A percentile compares a stretch with the other conserved stretches of the same genome.
Conservation (phyloP, 2,329 filamentous ascomycete genomes). For the Neocatenulostroma microsporum region DNA sequence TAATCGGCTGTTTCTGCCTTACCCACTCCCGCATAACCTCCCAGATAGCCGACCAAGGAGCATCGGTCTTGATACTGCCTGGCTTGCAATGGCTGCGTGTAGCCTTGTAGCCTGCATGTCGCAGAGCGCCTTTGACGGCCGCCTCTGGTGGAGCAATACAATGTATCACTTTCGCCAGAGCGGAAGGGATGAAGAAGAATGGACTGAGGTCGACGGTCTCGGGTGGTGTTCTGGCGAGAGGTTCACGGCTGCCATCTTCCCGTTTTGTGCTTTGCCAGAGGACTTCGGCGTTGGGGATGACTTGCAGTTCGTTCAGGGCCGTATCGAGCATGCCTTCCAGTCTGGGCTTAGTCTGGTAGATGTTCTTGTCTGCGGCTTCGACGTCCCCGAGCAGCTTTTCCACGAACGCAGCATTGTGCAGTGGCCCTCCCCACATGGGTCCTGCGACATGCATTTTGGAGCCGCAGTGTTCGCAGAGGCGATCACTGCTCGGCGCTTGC, state of each 20-base stretch:
- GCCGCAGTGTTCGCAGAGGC: slow-evolving; percentile 73
- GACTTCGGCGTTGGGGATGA: slow-evolving; percentile 15
- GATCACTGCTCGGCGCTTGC: slow-evolving; percentile 59
- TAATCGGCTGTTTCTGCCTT: slow-evolving; percentile 70
- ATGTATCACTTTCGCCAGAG: slow-evolving; percentile 67
- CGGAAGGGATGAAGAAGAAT: slow-evolving; percentile 77
- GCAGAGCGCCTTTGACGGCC: slow-evolving; percentile 70
- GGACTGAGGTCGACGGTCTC: slow-evolving; percentile 64
- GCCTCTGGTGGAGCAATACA: slow-evolving; percentile 73
- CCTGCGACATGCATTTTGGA: slow-evolving; percentile 80
- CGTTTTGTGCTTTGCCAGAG: slow-evolving; percentile 1
- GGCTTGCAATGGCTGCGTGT: slow-evolving; percentile 83
- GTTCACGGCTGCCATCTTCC: slow-evolving; percentile 6
- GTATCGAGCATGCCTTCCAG: slow-evolving; percentile 89
- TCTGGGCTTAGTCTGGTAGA: slow-evolving; percentile 71
- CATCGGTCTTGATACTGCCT: slow-evolving; percentile 88
- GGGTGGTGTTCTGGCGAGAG: slow-evolving; percentile 46
- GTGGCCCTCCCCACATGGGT: slow-evolving; percentile 87
- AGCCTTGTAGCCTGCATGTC: slow-evolving; percentile 70
- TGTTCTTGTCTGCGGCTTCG: slow-evolving; percentile 55
- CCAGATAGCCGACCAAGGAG: slow-evolving; percentile 85
- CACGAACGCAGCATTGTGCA: slow-evolving; percentile 81
- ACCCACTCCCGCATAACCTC: slow-evolving; percentile 90
- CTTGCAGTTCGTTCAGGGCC: slow-evolving; percentile 63
- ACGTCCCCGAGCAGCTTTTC: slow-evolving; percentile 67